phyloP scores from a whole-genome alignment of 331 rosid species.

The Cydonia oblonga region DNA sequence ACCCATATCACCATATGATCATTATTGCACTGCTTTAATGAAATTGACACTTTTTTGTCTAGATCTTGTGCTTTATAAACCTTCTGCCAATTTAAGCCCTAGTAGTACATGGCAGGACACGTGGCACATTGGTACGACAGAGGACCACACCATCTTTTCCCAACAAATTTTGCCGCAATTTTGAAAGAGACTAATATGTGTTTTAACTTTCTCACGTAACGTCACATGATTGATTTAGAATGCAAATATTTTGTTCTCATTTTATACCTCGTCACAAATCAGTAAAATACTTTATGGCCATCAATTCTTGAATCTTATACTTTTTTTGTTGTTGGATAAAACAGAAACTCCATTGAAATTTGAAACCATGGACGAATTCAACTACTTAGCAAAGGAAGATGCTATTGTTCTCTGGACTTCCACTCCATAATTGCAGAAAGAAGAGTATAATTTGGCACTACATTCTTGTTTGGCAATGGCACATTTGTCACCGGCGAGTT shows the following conservation, averaged over 20 bases:
- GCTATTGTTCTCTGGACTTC: conserved; percentile 41
- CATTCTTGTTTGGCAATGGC: conserved; percentile 49
- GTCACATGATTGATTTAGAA: too few relatives aligned
- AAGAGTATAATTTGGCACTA: conserved; percentile 69
- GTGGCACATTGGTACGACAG: not conserved
- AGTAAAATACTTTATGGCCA: not conserved
- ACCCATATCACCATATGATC: not conserved
- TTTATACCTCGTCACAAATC: too few relatives aligned
- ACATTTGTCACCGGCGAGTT: conserved; percentile 73
- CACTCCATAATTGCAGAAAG: conserved; percentile 89
- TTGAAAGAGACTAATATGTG: not conserved
- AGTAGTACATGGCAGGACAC: not conserved
- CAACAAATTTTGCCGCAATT: not conserved
- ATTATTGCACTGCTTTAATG: not conserved
- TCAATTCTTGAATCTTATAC: too few relatives aligned
- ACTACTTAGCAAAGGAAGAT: not conserved
- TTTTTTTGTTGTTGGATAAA: not conserved
- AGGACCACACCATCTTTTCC: not conserved
- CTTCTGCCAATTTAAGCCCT: not conserved
- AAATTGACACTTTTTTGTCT: not conserved
- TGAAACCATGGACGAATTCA: not conserved
- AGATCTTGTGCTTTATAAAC: not conserved
- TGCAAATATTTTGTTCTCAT: too few relatives aligned
- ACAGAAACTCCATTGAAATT: not conserved
- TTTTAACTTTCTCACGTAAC: not conserved